Base-by-base conservation (phyloP, 169 alveolate genomes). In the Cryptosporidium andersoni region DNA sequence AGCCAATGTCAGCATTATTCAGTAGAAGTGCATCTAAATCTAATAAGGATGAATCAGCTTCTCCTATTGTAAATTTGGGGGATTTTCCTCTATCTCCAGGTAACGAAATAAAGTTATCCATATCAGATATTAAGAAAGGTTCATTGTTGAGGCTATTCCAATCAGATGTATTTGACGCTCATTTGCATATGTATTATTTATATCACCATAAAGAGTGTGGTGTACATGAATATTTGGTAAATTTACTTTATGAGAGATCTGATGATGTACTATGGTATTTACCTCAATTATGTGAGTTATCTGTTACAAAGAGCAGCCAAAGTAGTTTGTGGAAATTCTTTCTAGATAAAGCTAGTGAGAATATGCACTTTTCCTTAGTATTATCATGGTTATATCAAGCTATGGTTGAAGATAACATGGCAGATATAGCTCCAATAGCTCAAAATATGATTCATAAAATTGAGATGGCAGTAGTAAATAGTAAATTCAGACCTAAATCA, bases 381-480 rank as follows among this genome's bases (percentile, higher is more conserved):
- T 82, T 94, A 12, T 89, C 94, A 34, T 95, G 97, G 97, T 88
- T 94, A 65, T 94, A 90, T 67, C 95, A 94, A 64, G 92, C 96
- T 43, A 92, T 90, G 25, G 90, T 88, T 16, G 94, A 91, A 52
- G 96, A 94, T 55, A 91, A 93, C 65, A 55, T 91, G 36, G 81
- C 93, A 25, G 67, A 81, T 81, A 48, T 51, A 42, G 45, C 63
- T n/a, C 42, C 34, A 48, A 37, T 43, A 16, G 93, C 97, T 43
- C 96, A 91, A 66, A 91, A 91, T 89, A 91, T 94, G 94, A 89
- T 91, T 36, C 96, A 93, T 81, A 97, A 94, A 65, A 91, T 92
- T 3, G 97, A 94, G 43, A 94, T 94, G 97, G 97, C 97, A 40
- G 95, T 94, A 14, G 97, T 94, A 36, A 94, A 94, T 89, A 89